Base-by-base conservation (phyloP, 1,284 basidiomycete genomes). In the Sanghuangporus baumii region DNA sequence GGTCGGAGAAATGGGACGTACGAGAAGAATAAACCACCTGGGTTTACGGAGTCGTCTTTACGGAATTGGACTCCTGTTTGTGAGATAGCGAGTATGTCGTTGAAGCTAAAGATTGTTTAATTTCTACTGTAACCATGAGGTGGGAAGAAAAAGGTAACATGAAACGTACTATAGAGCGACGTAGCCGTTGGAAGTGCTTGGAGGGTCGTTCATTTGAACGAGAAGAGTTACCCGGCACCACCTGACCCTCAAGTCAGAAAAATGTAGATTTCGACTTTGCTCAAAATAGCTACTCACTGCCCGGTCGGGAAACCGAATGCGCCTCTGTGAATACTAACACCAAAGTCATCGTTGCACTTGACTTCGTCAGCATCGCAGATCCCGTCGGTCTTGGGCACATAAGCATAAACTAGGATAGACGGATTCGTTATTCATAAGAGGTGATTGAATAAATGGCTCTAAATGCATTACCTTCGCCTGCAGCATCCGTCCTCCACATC, bases 1-100 rank as follows among this genome's bases (percentile, higher is more conserved):
- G 23, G 23, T 23, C 23, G 23, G 23, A 23, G 31, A 56, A 50
- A 43, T 50, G 52, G 12, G 6, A 75, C 84, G 69, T 64, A 87
- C 84, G 86, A 88, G 71, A 88, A 85, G 70, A 79, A 87, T 48
- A 90, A 71, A 8, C 88, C 88, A 47, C 82, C 83, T 6, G 81
- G 78, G n/a, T 74, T 73, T 6, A 86, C 72, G 36, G 73, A 71
- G 12, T 75, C 69, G 50, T 69, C 75, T 38, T 74, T 77, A 38
- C 86, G 80, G 59, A 86, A 77, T 68, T 85, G 81, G 12, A 88
- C 72, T 63, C 80, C 74, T 57, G 74, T 70, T 66, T 84, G 79
- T 37, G 78, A 75, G n/a, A 86, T 68, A 12, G 76, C 84, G 41
- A 77, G 75, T 2, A 79, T 69, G 65, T 83, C 80, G 67, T 87